Base-by-base conservation (phyloP, 768 basidiomycete species). In the Auricularia cornea region DNA sequence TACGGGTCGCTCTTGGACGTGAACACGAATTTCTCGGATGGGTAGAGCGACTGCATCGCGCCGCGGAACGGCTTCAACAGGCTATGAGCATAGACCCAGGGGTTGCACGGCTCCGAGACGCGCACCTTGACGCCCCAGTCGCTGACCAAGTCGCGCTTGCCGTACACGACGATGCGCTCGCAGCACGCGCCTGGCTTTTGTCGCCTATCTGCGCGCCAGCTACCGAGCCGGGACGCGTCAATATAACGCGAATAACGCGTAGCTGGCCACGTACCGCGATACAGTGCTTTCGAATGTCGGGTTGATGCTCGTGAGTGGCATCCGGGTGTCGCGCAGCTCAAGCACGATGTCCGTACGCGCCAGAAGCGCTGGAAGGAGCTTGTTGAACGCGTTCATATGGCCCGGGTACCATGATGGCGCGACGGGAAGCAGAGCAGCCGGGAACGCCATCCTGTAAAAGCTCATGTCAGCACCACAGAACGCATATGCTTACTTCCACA, bases 361-460 rank as follows among this genome's bases (percentile, higher is more conserved):
- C 48, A 98, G 82, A 64, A 94, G 78, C 23, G 81, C 76, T 23
- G 93, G 91, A 51, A 97, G 78, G 72, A 84, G 83, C 65, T 86
- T 82, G 51, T 87, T 83, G 72, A 96, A 96, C 70, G 86, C 84
- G 75, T 85, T 88, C 94, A 97, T 98, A 75, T 98, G 94, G 35
- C 94, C 94, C 29, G 92, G 92, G 77, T 88, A 96, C 94, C 94
- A 97, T 81, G 94, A 94, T 60, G 89, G 88, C 32, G 92, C 87
- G 56, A 78, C 75, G 52, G 89, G 85, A 28, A 94, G 81, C 62
- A 57, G 54, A 6, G 54, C 23, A 14, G 54, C 54, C 11, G 54
- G 54, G 54, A 57, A 57, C 28, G 54, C 26, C 54, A 57, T 57
- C 12, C 44, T 18, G 6, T n/a, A n/a, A n/a, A n/a, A n/a, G n/a